Evolutionary conservation across 495 filamentous ascomycete species (phyloP), one percentile per base, ranked within the genome.

Genomic region (Neurospora sp.): DNA sequence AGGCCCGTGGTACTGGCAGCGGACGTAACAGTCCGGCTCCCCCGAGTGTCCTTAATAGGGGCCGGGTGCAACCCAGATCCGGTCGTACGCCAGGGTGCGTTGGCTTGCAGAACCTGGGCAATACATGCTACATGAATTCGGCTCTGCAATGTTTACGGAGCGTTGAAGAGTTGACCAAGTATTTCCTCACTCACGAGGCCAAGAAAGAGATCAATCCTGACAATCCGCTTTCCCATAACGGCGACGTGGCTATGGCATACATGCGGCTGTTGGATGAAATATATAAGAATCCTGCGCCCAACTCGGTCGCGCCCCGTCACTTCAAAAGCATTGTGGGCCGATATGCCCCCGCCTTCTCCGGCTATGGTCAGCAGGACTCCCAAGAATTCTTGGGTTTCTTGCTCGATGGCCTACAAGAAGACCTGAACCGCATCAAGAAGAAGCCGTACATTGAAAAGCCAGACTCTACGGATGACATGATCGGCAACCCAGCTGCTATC

Each of bases 101-200:
- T 59, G 96, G 96, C 39, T 82, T 99, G 65, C 89, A 87, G 71
- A 99, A 99, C 77, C 82, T 98, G 37, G 96, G 96, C 20, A 99
- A 99, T 76, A 98, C 96, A 0, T 99, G 96, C 82, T 99, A 98
- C 81, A 97, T 98, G 93, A 98, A 98, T 82, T 97, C 96, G 18
- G 96, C 96, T 27, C 82, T 98, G 69, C 96, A 99, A 79, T 98
- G 96, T 79, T 86, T 99, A 45, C 89, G 94, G 41, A 94, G 91
- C 74, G 92, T 97, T 3, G 92, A 96, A 74, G 96, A 99, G 81
- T 84, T 99, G 76, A 93, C 93, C 7, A 88, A 91, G 73, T 99
- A 97, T 81, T 98, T 98, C 81, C 82, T 98, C 22, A 89, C 87
- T 72, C 87, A 89, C 69, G 84, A 89, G 72, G 92, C 92, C 78